Base-by-base conservation (phyloP, 148 eudicot species). In the Suaeda aralocaspica region DNA sequence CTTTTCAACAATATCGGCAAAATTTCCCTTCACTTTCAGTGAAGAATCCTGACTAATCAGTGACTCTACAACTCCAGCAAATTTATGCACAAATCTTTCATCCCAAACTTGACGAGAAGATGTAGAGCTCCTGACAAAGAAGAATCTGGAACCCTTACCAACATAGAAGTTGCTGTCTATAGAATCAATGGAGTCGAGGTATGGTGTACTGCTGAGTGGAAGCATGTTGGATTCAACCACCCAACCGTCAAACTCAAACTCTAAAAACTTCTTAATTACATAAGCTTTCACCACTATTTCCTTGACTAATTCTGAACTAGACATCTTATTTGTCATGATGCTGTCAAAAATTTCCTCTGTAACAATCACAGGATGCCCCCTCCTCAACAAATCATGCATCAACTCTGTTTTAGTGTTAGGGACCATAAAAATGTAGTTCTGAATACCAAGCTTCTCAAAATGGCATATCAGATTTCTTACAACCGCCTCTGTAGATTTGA, bases 341-440 rank as follows among this genome's bases (percentile, higher is more conserved):
- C 74, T 78, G 51, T 84, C 77, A 66, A 77, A 77, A 66, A 86
- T 74, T 67, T 66, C 59, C 66, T 83, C 87, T 52, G 73, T 74
- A 48, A 84, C 82, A 41, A 91, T 77, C 70, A 89, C 91, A 12
- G 91, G 96, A 76, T 89, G 91, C 65, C 98, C 98, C 59, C 96
- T 72, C 70, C 97, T 87, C n/a, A 87, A 76, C 73, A 94, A 87
- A 83, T 94, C 97, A 36, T 79, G 76, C 29, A 82, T 67, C 49
- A 91, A 82, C 44, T 78, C 64, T 44, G 86, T 82, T n/a, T 78
- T 56, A 16, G 85, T 84, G 14, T 70, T 62, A 25, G 86, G 88
- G 22, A 89, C 90, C 74, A 87, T 33, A 12, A 94, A 81, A 71
- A 94, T 77, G 74, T 89, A 87, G 73, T 94, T 91, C 48, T 16